Base-by-base conservation (phyloP, 306 rosid genomes). In the Gleditsia sinensis region DNA sequence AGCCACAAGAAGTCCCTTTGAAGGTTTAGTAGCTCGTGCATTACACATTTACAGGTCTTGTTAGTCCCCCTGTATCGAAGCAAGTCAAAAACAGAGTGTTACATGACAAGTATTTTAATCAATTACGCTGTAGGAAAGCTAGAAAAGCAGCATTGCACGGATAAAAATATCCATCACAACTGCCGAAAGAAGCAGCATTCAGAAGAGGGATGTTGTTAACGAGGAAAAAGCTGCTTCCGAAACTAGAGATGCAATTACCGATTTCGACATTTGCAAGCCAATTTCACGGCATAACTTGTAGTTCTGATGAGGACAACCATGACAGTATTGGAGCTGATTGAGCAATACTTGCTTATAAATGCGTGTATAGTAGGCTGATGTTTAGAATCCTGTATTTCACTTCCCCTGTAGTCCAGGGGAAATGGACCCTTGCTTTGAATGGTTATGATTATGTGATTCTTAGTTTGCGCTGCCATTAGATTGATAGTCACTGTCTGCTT, bases 31-130 rank as follows among this genome's bases (percentile, higher is more conserved):
- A 56, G 72, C 74, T 82, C 82, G 2, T 21, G 6, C 13, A 75
- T 23, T 53, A 62, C 71, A 59, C n/a, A n/a, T n/a, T n/a, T n/a
- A n/a, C n/a, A n/a, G 57, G 83, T 64, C 83, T 86, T 60, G 84
- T 72, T 51, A 92, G 98, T 39, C 96, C 96, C 9, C 91, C 83
- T 0, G 96, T 90, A 69, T 78, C 88, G 69, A 92, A 90, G 84
- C 70, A 75, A 72, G 86, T 92, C 14, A 88, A 86, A 75, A 88
- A 87, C 86, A 85, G 11, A 83, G 81, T 50, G 40, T 62, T 82
- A 53, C 96, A 92, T 74, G 96, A 92, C 74, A 92, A 82, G 79
- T 90, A 90, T 48, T 84, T 92, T 51, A 86, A 88, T 72, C 88
- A 90, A 84, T 81, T 88, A 57, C 92, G 82, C 56, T 64, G 75